phyloP scores from a whole-genome alignment of 2,329 filamentous ascomycete genomes.

The Chlorencoelia australis region DNA sequence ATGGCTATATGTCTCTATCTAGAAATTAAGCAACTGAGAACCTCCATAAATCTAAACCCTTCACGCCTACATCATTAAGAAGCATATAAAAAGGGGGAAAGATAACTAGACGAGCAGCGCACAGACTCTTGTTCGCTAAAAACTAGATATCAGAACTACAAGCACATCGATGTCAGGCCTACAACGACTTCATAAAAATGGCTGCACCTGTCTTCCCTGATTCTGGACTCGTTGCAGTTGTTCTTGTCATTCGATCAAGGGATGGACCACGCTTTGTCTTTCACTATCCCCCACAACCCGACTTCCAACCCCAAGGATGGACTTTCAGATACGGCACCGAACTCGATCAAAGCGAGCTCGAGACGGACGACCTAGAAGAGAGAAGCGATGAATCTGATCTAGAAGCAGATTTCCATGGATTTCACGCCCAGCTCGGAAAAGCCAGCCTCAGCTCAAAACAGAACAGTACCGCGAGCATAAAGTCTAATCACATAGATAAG shows the following conservation, averaged over 20 bases:
- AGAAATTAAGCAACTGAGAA: too few species aligned
- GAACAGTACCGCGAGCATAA: constrained; percentile 1
- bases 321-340: constrained; percentile 25
- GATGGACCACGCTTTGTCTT: constrained; percentile 77
- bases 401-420: constrained; percentile 34
- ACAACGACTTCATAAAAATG: too few species aligned
- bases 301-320: constrained; percentile 27
- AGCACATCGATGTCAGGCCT: too few species aligned
- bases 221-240: constrained; percentile 36
- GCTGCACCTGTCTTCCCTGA: constrained; percentile 24
- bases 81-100: too few species aligned
- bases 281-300: constrained; percentile 63
- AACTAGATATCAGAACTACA: too few species aligned
- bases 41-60: too few species aligned
- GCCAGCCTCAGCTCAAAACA: constrained; percentile 9
- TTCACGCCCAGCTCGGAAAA: constrained; percentile 12
- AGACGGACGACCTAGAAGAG: constrained; percentile 24
- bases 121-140: too few species aligned
- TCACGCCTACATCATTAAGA: too few species aligned
- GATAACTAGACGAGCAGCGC: too few species aligned
- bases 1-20: too few species aligned
- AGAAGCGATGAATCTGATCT: constrained; percentile 33
- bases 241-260: constrained; percentile 43
- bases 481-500: constrained; percentile 17
- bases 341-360: constrained; percentile 21